Percentiles rank a stretch among this genome's conserved stretches.
Conservation (phyloP, 139 green algal species). For the Micractinium sp. region DNA sequence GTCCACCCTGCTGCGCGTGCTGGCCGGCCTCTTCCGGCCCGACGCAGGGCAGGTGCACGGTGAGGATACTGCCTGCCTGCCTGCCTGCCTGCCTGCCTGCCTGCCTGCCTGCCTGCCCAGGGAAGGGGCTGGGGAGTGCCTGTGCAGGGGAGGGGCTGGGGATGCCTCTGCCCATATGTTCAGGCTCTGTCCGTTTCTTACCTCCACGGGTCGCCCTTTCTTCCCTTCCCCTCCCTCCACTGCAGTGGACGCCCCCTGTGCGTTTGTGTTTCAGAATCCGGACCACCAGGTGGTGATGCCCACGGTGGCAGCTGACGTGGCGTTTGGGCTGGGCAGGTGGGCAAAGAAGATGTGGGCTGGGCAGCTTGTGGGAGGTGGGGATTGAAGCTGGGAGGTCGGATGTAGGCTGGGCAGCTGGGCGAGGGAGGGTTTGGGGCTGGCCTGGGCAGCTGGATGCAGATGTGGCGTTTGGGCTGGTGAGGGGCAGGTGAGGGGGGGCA, state of each 20-base stretch:
- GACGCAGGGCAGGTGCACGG: constrained; percentile 61
- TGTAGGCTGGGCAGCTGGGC: no score
- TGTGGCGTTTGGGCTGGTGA: no score
- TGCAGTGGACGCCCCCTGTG: constrained; percentile 62
- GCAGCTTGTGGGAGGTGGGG: neutral
- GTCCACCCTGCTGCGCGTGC: constrained; percentile 83
- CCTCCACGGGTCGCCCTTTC: neutral
- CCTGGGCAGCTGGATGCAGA: no score
- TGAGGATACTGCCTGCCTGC: neutral
- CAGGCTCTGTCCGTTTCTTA: neutral
- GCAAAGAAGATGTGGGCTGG: neutral
- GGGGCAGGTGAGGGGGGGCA: no score
- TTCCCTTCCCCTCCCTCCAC: neutral
- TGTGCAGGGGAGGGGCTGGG: no score
- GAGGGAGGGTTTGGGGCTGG: no score
- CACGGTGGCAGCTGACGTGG: constrained; percentile 94
- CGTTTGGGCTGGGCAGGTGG: constrained; percentile 90
- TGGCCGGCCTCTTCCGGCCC: constrained; percentile 81
- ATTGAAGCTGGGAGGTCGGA: no score
- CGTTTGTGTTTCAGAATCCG: constrained; percentile 98
- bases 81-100: neutral
- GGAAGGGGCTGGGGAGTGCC: no score
- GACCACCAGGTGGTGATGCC: constrained; percentile 96
- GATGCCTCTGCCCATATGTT: no score
- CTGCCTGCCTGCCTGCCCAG: no score